A percentile compares a stretch with the other conserved stretches of the same genome.
These are phyloP conservation scores for Cicer judaicum DNA, from an alignment of 306 rosid genomes.

Conservation along the genomic window DNA sequence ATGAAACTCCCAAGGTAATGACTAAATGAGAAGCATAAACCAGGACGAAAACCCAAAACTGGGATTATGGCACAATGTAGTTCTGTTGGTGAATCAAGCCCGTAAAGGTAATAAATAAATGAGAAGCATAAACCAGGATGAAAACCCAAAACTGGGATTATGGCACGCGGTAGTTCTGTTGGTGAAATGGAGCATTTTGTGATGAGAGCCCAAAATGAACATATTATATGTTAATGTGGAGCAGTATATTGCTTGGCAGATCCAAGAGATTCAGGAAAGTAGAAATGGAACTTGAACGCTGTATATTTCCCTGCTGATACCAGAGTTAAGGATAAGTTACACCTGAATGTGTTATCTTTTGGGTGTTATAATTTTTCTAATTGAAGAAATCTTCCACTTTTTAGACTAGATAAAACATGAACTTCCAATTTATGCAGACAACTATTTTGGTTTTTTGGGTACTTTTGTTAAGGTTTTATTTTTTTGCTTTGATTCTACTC, in stretches of 20 bases:
- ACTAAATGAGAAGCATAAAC: too few species aligned
- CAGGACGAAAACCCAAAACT: too few species aligned
- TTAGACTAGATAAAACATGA: conserved; percentile 6
- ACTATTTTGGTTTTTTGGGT: neutral
- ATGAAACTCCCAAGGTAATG: too few species aligned
- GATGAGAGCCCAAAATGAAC: conserved; percentile 45
- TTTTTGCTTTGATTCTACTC: too few species aligned
- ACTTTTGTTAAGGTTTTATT: too few species aligned
- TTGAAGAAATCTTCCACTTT: conserved; percentile 24
- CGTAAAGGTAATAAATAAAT: too few species aligned
- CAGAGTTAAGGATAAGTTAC: neutral
- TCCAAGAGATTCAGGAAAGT: conserved; percentile 14
- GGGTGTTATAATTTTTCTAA: conserved; percentile 39
- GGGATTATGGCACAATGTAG: too few species aligned
- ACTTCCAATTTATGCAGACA: conserved; percentile 30
- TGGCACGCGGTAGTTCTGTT: too few species aligned
- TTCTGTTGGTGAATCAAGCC: too few species aligned
- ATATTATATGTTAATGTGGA: conserved; percentile 17
- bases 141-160: too few species aligned
- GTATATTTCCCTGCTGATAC: conserved; percentile 24
- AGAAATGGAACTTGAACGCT: conserved; percentile 35
- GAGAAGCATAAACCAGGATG: too few species aligned
- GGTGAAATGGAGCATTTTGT: conserved; percentile 43
- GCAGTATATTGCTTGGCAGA: conserved; percentile 27
- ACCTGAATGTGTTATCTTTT: conserved; percentile 34